Evolutionary conservation across 805 yeast species (phyloP).

Genomic region (Saccharomycopsis guyanensis): DNA sequence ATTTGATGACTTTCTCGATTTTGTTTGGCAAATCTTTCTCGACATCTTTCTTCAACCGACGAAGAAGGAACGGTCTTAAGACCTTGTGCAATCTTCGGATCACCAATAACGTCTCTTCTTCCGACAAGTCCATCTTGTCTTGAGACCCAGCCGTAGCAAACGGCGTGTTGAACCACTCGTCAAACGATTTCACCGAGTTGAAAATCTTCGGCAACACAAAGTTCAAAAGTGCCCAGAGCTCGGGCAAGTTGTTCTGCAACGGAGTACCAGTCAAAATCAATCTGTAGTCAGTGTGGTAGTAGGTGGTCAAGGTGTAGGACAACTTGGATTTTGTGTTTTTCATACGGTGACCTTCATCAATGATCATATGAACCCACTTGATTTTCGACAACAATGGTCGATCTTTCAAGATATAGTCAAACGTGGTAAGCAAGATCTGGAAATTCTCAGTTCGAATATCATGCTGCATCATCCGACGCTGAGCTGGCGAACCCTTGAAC

Average conservation of each 20-base stretch:
- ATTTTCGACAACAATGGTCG: conserved; percentile 61
- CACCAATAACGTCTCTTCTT: conserved; percentile 77
- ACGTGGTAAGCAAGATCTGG: conserved; percentile 72
- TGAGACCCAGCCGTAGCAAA: conserved; percentile 80
- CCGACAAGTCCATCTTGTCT: conserved; percentile 72
- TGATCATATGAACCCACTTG: conserved; percentile 80
- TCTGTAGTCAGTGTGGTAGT: conserved; percentile 68
- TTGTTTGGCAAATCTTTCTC: conserved; percentile 82
- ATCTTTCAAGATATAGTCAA: conserved; percentile 74
- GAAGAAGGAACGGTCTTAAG: conserved; percentile 71
- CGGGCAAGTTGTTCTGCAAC: conserved; percentile 76
- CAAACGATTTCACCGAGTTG: conserved; percentile 79
- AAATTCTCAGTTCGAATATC: conserved; percentile 63
- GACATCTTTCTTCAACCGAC: conserved; percentile 82
- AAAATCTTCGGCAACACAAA: conserved; percentile 79
- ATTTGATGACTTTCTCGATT: conserved; percentile 74
- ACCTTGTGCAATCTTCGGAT: conserved; percentile 83
- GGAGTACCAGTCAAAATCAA: conserved; percentile 86
- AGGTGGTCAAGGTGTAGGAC: conserved; percentile 61
- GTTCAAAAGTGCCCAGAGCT: conserved; percentile 76
- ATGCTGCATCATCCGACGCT: conserved; percentile 57
- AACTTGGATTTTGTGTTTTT: conserved; percentile 71
- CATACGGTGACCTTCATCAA: conserved; percentile 89
- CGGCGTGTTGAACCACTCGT: conserved; percentile 87
- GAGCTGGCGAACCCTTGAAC: conserved; percentile 71